Conservation (phyloP, 768 basidiomycete genomes). For the Kwoniella dejecticola region DNA sequence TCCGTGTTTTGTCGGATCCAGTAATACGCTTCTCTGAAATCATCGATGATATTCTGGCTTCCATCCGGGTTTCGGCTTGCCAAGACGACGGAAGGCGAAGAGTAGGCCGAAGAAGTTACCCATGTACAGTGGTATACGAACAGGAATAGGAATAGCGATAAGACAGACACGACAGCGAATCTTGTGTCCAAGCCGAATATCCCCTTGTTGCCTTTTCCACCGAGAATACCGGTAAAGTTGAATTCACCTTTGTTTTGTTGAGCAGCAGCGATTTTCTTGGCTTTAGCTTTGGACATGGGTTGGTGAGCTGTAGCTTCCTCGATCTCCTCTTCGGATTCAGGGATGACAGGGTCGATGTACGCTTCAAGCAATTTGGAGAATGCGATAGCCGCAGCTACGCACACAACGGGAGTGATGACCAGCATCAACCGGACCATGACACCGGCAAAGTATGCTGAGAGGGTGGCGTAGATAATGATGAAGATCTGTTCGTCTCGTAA, state of each 20-base stretch:
- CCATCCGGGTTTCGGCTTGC: conserved; percentile 79
- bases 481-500: conserved; percentile 96
- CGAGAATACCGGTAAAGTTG: conserved; percentile 53
- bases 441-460: conserved; percentile 97
- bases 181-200: conserved; percentile 86
- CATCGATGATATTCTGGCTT: conserved; percentile 91
- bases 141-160: conserved; percentile 75
- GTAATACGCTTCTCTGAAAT: conserved; percentile 99
- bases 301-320: conserved; percentile 38
- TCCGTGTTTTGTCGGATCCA: conserved; percentile 96
- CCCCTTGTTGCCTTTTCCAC: conserved; percentile 57
- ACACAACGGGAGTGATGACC: conserved; percentile 94
- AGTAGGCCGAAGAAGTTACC: conserved; percentile 92
- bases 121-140: conserved; percentile 97
- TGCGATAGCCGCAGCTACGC: conserved; percentile 87
- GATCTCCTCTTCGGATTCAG: conserved; percentile 57
- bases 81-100: conserved; percentile 94
- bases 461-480: conserved; percentile 94
- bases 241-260: conserved; percentile 52
- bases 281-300: conserved; percentile 63
- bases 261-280: conserved; percentile 60
- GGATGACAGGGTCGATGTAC: conserved; percentile 82
- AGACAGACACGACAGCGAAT: conserved; percentile 70
- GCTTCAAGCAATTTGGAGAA: conserved; percentile 83
- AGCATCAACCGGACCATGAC: conserved; percentile 99